Evolutionary conservation across 169 alveolate species (phyloP).

Genomic region (Toxoplasma gondii): DNA sequence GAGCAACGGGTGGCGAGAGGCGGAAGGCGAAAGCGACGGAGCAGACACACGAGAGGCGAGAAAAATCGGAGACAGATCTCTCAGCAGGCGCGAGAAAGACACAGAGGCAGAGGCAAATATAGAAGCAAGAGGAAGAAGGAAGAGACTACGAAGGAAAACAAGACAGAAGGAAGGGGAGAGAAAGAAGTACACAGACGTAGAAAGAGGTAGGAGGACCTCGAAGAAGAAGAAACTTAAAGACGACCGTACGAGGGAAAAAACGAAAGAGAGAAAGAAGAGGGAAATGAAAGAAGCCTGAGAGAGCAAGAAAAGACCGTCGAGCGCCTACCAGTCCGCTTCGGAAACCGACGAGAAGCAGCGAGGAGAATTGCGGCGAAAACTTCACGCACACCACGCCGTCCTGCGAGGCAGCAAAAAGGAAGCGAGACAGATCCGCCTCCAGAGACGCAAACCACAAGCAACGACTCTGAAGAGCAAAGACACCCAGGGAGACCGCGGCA

Average conservation of each 20-base stretch:
- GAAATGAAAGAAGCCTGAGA: background rate
- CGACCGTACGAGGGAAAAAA: background rate
- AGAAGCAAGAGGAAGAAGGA: background rate
- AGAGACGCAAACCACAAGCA: background rate
- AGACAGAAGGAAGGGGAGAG: background rate
- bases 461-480: background rate
- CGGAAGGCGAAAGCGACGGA: background rate
- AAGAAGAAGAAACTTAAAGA: background rate
- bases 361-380: background rate
- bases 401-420: background rate
- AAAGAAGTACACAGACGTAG: background rate
- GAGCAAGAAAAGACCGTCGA: background rate
- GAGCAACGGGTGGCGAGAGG: background rate
- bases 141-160: background rate
- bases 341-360: slow-evolving; percentile 15
- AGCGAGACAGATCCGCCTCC: background rate
- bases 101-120: background rate
- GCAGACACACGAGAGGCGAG: background rate
- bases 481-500: background rate
- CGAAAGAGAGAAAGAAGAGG: background rate
- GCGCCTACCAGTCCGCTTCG: background rate
- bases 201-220: background rate
- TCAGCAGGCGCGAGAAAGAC: background rate
- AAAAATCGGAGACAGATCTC: background rate
- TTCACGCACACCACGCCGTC: slow-evolving; percentile 36